A percentile compares a stretch with the other conserved stretches of the same genome.
phyloP scores from a whole-genome alignment of 2,329 filamentous ascomycete genomes.

The Scortechinia acanthostroma region DNA sequence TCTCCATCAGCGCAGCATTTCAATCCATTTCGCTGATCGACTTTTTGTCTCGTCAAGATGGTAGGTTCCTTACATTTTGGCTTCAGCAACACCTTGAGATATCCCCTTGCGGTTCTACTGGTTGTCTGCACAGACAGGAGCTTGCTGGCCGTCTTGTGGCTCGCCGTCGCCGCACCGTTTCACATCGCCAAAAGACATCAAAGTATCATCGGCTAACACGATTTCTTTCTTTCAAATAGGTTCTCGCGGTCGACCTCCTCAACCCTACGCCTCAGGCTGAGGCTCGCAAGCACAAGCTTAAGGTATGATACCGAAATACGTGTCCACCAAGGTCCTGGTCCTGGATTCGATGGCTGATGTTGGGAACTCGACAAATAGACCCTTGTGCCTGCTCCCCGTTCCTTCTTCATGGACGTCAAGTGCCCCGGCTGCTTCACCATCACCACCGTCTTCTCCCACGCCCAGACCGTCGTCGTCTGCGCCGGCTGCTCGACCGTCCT shows the following conservation, averaged over 20 bases:
- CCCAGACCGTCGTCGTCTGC: constrained; percentile 99
- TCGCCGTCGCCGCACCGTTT: background rate
- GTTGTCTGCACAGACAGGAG: too few relatives aligned
- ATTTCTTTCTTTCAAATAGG: constrained; percentile 43
- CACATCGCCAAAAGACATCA: too few relatives aligned
- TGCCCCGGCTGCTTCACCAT: constrained; percentile 99
- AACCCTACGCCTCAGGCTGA: constrained; percentile 97
- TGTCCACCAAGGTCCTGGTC: background rate
- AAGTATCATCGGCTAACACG: background rate
- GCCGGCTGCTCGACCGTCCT: constrained; percentile 98
- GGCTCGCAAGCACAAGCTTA: constrained; percentile 99
- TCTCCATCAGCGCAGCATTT: background rate
- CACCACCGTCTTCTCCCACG: constrained; percentile 99
- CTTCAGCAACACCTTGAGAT: too few relatives aligned
- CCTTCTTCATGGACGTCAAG: constrained; percentile 99
- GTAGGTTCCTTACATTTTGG: background rate
- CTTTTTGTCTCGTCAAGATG: constrained; percentile 2
- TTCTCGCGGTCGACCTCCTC: constrained; percentile 99
- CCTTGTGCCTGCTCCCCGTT: constrained; percentile 91
- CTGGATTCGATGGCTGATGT: too few relatives aligned
- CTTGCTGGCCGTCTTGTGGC: too few relatives aligned
- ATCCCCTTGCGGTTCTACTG: too few relatives aligned
- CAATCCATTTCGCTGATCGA: constrained; percentile 1
- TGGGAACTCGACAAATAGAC: constrained; percentile 51
- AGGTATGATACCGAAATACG: constrained; percentile 60